Evolutionary conservation across 257 asterid species (phyloP).

Genomic region (Fraxinus anomala): DNA sequence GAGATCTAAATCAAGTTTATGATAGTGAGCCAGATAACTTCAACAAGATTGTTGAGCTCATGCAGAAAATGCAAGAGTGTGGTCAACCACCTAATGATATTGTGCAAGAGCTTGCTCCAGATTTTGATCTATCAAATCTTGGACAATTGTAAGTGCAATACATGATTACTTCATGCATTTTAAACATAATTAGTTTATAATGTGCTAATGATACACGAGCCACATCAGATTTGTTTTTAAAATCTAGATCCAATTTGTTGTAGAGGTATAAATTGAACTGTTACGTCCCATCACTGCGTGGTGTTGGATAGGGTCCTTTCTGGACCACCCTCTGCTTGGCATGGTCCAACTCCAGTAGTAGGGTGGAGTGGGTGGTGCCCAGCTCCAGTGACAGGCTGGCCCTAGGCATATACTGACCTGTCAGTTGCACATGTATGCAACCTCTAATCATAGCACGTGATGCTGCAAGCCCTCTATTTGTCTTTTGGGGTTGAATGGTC

Average conservation of each 20-base stretch:
- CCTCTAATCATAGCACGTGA: no score
- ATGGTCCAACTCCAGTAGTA: background rate
- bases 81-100: conserved; percentile 97
- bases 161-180: background rate
- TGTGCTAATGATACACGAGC: background rate
- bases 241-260: background rate
- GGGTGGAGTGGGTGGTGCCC: no score
- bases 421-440: no score
- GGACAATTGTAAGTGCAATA: conserved; percentile 74
- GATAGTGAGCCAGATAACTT: conserved; percentile 80
- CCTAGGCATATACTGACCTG: no score
- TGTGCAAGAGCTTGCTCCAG: conserved; percentile 91
- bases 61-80: conserved; percentile 99
- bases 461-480: no score
- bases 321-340: background rate
- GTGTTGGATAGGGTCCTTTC: no score
- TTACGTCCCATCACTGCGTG: background rate
- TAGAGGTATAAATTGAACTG: background rate
- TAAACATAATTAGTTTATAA: background rate
- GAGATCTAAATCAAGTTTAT: conserved; percentile 65
- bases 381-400: no score
- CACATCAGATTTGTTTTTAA: background rate
- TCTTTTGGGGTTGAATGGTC: no score
- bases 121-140: conserved; percentile 67
- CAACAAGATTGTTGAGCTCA: conserved; percentile 92